Percentiles rank a stretch among this genome's conserved stretches.
Conservation (phyloP, 306 rosid genomes). For the Medicago arabica region DNA sequence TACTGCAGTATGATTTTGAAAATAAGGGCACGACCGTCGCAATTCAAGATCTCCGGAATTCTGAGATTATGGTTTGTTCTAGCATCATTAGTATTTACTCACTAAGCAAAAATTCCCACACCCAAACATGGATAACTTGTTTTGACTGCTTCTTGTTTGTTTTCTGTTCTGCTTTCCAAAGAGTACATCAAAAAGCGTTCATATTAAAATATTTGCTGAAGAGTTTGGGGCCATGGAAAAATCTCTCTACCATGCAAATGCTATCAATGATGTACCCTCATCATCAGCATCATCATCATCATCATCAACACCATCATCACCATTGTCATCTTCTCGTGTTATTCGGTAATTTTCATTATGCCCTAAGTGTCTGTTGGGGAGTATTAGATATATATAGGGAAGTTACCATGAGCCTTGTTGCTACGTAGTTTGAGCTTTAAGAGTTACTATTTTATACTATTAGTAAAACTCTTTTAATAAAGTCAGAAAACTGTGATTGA, state of each 20-base stretch:
- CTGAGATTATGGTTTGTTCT: constrained; percentile 63
- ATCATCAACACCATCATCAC: constrained; percentile 46
- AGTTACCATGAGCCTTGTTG: neutral
- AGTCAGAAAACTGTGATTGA: neutral
- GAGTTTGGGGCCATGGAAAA: constrained; percentile 68
- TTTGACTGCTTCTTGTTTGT: constrained; percentile 42
- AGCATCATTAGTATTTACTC: constrained; percentile 29
- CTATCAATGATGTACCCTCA: constrained; percentile 50
- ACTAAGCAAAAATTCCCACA: constrained; percentile 27
- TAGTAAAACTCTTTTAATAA: neutral
- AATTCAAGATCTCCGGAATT: constrained; percentile 55
- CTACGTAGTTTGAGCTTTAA: constrained; percentile 6
- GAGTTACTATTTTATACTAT: constrained; percentile 1
- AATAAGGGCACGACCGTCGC: constrained; percentile 61
- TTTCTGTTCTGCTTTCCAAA: constrained; percentile 41
- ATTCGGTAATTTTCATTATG: constrained; percentile 60
- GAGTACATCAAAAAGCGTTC: constrained; percentile 56
- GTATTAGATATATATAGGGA: constrained; percentile 9
- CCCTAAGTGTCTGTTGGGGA: constrained; percentile 31
- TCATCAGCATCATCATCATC: constrained; percentile 58
- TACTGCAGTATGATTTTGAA: constrained; percentile 64
- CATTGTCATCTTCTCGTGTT: constrained; percentile 45
- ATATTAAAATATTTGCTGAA: constrained; percentile 67
- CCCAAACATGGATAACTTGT: constrained; percentile 29
- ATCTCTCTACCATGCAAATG: constrained; percentile 49